phyloP scores from a whole-genome alignment of 2,329 filamentous ascomycete species.

The Dothideomycetes sp. region DNA sequence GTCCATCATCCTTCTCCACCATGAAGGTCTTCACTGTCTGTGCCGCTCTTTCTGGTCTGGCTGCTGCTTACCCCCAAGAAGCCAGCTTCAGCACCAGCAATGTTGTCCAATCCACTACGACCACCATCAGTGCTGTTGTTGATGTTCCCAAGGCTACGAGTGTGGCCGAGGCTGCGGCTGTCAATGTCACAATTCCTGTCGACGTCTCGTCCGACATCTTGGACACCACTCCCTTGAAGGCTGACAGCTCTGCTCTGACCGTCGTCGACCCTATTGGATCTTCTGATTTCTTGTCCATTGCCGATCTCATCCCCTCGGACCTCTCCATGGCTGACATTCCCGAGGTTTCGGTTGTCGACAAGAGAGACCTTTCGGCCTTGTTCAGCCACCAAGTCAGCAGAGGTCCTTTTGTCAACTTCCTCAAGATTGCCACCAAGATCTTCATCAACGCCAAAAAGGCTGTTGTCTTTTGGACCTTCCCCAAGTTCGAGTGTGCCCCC shows the following conservation, averaged over 20 bases:
- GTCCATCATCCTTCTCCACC: no score
- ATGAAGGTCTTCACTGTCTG: neutral
- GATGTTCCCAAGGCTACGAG: conserved; percentile 1
- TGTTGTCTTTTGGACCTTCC: neutral
- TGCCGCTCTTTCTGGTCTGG: neutral
- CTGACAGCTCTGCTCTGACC: neutral
- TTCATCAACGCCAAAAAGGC: neutral
- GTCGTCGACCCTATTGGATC: neutral
- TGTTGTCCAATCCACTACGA: neutral
- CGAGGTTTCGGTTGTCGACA: neutral
- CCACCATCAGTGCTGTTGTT: neutral
- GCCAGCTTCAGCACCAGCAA: neutral
- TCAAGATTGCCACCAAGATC: neutral
- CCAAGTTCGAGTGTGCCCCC: neutral
- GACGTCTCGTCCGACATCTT: neutral
- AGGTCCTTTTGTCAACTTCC: conserved; percentile 1
- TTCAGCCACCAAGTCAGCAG: neutral
- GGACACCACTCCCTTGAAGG: neutral
- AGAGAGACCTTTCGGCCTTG: neutral
- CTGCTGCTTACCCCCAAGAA: neutral
- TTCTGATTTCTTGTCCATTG: neutral
- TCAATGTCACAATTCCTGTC: neutral
- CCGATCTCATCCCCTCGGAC: neutral
- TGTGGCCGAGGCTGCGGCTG: neutral
- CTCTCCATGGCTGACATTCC: neutral